These are phyloP conservation scores for Aspergillus piperis DNA, from an alignment of 2,329 filamentous ascomycete genomes.

Conservation along the genomic window DNA sequence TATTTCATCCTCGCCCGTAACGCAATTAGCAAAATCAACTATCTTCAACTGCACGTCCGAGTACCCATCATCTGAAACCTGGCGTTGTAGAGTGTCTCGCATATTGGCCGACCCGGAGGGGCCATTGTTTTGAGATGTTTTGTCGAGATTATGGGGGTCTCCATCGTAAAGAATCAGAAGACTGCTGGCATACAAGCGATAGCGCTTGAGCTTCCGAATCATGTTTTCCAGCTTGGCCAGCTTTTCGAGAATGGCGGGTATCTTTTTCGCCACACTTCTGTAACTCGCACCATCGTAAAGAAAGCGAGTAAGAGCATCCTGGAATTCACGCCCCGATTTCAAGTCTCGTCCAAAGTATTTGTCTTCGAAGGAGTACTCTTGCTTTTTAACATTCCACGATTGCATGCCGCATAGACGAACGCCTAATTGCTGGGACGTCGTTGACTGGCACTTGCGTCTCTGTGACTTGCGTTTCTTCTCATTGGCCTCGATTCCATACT, in stretches of 20 bases:
- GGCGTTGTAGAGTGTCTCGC: conserved; percentile 37
- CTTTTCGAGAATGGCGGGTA: conserved; percentile 83
- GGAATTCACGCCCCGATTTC: conserved; percentile 84
- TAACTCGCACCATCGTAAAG: conserved; percentile 86
- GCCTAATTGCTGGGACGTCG: conserved; percentile 86
- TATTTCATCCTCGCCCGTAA: conserved; percentile 76
- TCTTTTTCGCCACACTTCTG: conserved; percentile 78
- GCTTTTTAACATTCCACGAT: conserved; percentile 83
- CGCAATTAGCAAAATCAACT: conserved; percentile 96
- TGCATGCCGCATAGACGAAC: conserved; percentile 95
- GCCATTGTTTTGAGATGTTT: conserved; percentile 23
- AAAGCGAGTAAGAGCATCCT: conserved; percentile 82
- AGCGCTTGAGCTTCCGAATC: conserved; percentile 75
- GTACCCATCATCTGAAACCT: conserved; percentile 37
- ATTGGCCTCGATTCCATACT: conserved; percentile 89
- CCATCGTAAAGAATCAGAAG: conserved; percentile 95
- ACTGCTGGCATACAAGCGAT: conserved; percentile 93
- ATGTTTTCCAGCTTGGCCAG: conserved; percentile 80
- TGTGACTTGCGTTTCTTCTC: conserved; percentile 94
- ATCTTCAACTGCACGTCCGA: conserved; percentile 77
- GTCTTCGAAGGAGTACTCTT: conserved; percentile 92
- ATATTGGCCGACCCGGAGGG: conserved; percentile 24
- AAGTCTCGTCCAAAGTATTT: conserved; percentile 94
- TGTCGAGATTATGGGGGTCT: conserved; percentile 44
- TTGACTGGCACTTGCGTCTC: conserved; percentile 85